A percentile compares a stretch with the other conserved stretches of the same genome.
Evolutionary conservation across 2,329 filamentous ascomycete species (phyloP).

Genomic region (Aspergillus sp.): DNA sequence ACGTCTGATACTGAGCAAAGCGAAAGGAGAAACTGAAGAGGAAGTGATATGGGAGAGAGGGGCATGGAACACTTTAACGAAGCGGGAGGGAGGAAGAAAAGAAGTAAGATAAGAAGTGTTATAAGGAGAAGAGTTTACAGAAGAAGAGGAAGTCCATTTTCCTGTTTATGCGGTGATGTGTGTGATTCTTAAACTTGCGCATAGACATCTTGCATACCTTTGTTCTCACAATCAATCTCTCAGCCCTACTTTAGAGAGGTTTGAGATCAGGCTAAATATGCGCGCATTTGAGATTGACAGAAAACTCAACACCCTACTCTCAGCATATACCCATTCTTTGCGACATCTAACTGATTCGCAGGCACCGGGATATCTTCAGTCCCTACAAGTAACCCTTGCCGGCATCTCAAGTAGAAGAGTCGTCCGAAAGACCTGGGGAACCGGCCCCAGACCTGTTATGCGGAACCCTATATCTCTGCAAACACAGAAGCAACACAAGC

Average conservation of each 20-base stretch:
- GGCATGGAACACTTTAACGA: background rate
- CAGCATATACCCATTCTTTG: background rate
- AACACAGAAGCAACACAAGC: background rate
- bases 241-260: background rate
- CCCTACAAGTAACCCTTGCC: background rate
- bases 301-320: background rate
- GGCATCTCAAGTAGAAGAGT: too few relatives aligned
- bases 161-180: background rate
- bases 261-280: background rate
- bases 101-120: background rate
- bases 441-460: too few relatives aligned
- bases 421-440: too few relatives aligned
- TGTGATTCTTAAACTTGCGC: conserved; percentile 3
- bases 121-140: background rate
- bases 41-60: background rate
- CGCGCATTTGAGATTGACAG: background rate
- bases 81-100: background rate
- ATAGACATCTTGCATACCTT: background rate
- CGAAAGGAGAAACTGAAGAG: conserved; percentile 1
- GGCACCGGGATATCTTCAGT: background rate
- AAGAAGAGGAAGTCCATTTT: background rate
- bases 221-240: background rate
- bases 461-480: background rate
- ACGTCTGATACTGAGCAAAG: background rate
- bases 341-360: background rate